A percentile compares a stretch with the other conserved stretches of the same genome.
phyloP scores from a whole-genome alignment of 169 alveolate genomes.

The Babesia sp. region DNA sequence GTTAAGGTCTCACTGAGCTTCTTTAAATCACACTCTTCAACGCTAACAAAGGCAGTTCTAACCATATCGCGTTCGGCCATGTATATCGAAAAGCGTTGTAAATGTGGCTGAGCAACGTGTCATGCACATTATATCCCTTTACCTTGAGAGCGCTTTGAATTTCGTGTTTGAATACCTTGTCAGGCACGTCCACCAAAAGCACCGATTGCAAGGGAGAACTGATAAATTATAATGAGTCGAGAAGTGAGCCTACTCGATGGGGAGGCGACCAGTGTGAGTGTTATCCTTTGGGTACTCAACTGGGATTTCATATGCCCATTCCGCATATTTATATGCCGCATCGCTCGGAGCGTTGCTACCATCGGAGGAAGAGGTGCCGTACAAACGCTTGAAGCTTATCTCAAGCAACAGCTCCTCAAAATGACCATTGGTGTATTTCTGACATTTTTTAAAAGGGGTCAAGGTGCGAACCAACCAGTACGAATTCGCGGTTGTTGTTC shows the following conservation, averaged over 20 bases:
- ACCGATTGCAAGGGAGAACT: slow-evolving; percentile 62
- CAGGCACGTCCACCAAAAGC: slow-evolving; percentile 67
- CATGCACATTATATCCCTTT: not conserved
- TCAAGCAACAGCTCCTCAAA: slow-evolving; percentile 54
- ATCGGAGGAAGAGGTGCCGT: slow-evolving; percentile 30
- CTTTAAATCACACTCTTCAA: slow-evolving; percentile 44
- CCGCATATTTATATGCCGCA: slow-evolving; percentile 34
- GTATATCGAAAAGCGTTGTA: slow-evolving; percentile 42
- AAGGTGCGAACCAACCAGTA: slow-evolving; percentile 12
- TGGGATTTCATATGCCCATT: slow-evolving; percentile 68
- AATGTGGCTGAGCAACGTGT: slow-evolving; percentile 17
- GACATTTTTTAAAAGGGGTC: not conserved
- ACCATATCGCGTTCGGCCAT: slow-evolving; percentile 64
- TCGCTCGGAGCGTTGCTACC: slow-evolving; percentile 19
- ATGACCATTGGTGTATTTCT: slow-evolving; percentile 58
- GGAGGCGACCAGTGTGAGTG: slow-evolving; percentile 26
- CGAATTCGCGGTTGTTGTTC: slow-evolving; percentile 36
- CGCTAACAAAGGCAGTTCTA: slow-evolving; percentile 60
- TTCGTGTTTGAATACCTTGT: slow-evolving; percentile 49
- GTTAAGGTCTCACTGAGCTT: slow-evolving; percentile 30
- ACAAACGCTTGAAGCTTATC: slow-evolving; percentile 59
- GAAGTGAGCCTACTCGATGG: slow-evolving; percentile 20
- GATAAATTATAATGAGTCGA: not conserved
- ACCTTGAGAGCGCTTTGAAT: slow-evolving; percentile 54
- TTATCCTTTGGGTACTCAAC: slow-evolving; percentile 61